Percentiles rank a stretch among this genome's conserved stretches.
Evolutionary conservation across 1,284 basidiomycete genomes (phyloP).

Genomic region (Microbotryomycetes sp.): DNA sequence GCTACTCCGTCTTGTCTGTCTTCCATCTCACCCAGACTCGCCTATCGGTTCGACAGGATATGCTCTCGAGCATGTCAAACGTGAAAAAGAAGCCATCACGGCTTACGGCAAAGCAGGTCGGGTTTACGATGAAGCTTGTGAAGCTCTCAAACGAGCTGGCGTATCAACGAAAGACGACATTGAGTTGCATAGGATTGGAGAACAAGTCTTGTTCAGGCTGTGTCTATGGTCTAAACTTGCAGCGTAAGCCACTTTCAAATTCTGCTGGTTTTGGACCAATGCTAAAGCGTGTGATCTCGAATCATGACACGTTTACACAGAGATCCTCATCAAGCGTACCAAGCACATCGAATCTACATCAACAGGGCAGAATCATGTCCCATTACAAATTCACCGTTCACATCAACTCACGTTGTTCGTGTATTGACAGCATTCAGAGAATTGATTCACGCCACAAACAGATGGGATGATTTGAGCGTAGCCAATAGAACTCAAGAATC

Average conservation of each 20-base stretch:
- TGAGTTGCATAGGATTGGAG: slow-evolving; percentile 19
- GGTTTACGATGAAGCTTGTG: slow-evolving; percentile 13
- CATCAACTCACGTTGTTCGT: not conserved
- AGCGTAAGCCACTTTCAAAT: not conserved
- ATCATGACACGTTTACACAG: not conserved
- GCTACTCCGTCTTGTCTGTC: not conserved
- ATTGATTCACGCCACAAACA: not conserved
- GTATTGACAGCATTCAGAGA: slow-evolving; percentile 8
- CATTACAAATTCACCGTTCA: not conserved
- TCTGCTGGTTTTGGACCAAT: not conserved
- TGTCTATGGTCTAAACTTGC: not conserved
- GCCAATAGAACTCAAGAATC: slow-evolving; percentile 20
- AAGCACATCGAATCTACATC: not conserved
- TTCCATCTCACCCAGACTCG: too few species aligned
- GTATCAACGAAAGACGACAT: slow-evolving; percentile 8
- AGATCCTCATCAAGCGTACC: not conserved
- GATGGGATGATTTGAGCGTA: not conserved
- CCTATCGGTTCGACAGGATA: slow-evolving; percentile 1
- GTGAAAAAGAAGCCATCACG: not conserved
- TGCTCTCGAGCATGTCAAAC: slow-evolving; percentile 1
- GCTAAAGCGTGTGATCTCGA: not conserved
- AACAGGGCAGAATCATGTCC: slow-evolving; percentile 5
- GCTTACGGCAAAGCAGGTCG: slow-evolving; percentile 5
- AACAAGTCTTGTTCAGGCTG: slow-evolving; percentile 10
- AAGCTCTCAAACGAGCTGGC: not conserved